phyloP scores from a whole-genome alignment of 495 filamentous ascomycete species.

The Xylaria palmicola region DNA sequence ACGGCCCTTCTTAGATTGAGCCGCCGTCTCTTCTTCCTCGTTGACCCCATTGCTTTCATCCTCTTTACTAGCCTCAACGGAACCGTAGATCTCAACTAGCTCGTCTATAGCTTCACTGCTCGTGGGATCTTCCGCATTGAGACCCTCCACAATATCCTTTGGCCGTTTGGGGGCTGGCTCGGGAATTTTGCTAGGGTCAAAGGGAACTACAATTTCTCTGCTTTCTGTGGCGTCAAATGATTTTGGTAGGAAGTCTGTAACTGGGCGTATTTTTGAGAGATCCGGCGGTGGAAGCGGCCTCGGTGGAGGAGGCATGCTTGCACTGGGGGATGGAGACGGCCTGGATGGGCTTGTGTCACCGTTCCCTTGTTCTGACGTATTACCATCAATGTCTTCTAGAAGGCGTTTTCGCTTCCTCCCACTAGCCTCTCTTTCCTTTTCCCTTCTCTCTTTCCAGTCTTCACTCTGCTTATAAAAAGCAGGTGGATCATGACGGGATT shows the following conservation, averaged over 20 bases:
- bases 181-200: slow-evolving; percentile 25
- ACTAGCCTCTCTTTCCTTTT: slow-evolving; percentile 38
- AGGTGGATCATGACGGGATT: slow-evolving; percentile 70
- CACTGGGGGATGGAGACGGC: slow-evolving; percentile 7
- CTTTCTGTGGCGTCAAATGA: slow-evolving; percentile 26
- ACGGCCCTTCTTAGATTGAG: slow-evolving; percentile 17
- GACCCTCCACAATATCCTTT: slow-evolving; percentile 25
- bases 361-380: slow-evolving; percentile 19
- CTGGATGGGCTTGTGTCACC: slow-evolving; percentile 11
- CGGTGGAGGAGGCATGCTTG: slow-evolving; percentile 24
- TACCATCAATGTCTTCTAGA: slow-evolving; percentile 34
- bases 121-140: slow-evolving; percentile 36
- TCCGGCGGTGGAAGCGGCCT: slow-evolving; percentile 24
- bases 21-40: slow-evolving; percentile 18
- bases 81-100: slow-evolving; percentile 24
- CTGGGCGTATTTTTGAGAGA: slow-evolving; percentile 27
- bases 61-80: background rate
- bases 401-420: slow-evolving; percentile 44
- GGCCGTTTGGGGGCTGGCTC: slow-evolving; percentile 21
- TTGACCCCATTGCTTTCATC: slow-evolving; percentile 13
- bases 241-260: slow-evolving; percentile 27
- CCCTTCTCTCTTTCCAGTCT: slow-evolving; percentile 50
- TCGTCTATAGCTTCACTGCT: slow-evolving; percentile 33
- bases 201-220: slow-evolving; percentile 24
- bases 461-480: slow-evolving; percentile 66